These are phyloP conservation scores for Camelina hispida DNA, from an alignment of 345 rosid genomes.

Conservation along the genomic window DNA sequence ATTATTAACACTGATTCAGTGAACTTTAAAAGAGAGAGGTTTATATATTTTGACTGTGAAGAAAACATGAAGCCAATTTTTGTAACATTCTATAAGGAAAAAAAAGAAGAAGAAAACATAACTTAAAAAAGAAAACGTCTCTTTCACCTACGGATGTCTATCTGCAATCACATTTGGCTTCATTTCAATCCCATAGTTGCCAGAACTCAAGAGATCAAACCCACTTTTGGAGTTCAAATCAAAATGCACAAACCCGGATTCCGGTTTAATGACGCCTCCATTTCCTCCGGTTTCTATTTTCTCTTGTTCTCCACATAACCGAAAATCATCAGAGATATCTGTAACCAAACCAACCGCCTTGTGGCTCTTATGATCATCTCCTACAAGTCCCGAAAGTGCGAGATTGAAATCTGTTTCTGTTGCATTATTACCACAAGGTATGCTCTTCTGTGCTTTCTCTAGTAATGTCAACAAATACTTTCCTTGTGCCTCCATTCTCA, in stretches of 20 bases:
- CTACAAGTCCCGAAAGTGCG: conserved; percentile 52
- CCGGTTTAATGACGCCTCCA: conserved; percentile 45
- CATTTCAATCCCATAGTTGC: conserved; percentile 51
- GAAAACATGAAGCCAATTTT: conserved; percentile 33
- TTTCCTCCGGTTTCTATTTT: conserved; percentile 41
- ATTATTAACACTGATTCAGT: background rate
- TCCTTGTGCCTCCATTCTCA: conserved; percentile 92
- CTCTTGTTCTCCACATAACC: conserved; percentile 34
- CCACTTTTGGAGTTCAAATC: conserved; percentile 63
- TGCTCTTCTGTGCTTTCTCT: conserved; percentile 75
- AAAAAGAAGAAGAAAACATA: background rate
- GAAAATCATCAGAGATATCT: conserved; percentile 27
- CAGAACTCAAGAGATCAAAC: conserved; percentile 50
- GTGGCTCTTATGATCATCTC: conserved; percentile 39
- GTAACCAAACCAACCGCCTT: conserved; percentile 28
- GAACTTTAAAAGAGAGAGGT: background rate
- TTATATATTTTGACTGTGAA: conserved; percentile 6
- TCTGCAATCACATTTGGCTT: conserved; percentile 47
- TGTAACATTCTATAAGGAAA: conserved; percentile 33
- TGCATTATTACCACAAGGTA: conserved; percentile 40
- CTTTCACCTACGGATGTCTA: conserved; percentile 37
- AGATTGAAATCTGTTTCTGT: conserved; percentile 51
- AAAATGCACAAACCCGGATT: conserved; percentile 48
- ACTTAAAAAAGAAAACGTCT: conserved; percentile 1
- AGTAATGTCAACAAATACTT: conserved; percentile 74